Evolutionary conservation across 345 rosid genomes (phyloP).

Genomic region (Populus tremula): DNA sequence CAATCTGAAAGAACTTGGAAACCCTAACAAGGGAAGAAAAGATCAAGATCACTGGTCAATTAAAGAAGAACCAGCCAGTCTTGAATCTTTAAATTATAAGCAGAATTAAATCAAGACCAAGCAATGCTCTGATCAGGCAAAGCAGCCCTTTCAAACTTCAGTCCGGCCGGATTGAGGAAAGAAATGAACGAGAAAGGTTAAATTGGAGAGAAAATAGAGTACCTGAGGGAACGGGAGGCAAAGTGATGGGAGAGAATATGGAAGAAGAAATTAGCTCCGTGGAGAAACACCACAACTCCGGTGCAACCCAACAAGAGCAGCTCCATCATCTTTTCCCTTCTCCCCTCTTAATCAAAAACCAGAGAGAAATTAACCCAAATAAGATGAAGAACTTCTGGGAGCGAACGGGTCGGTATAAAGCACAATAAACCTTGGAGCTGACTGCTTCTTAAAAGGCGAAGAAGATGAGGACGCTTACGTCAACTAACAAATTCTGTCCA

Average conservation of each 20-base stretch:
- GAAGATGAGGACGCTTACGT: too few species aligned
- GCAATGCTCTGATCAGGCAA: background rate
- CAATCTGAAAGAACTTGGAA: too few species aligned
- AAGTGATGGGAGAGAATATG: slow-evolving; percentile 49
- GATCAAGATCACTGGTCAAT: too few species aligned
- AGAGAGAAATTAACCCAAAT: background rate
- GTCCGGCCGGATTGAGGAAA: background rate
- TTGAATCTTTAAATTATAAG: too few species aligned
- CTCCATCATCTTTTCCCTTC: slow-evolving; percentile 40
- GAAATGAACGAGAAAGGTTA: background rate
- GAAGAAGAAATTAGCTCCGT: slow-evolving; percentile 64
- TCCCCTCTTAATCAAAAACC: background rate
- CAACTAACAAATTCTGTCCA: too few species aligned
- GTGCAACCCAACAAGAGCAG: slow-evolving; percentile 52
- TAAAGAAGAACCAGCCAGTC: too few species aligned
- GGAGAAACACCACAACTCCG: slow-evolving; percentile 58
- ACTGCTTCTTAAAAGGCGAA: too few species aligned
- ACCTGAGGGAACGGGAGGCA: slow-evolving; percentile 56
- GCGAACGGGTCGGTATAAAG: too few species aligned
- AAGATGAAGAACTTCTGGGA: too few species aligned
- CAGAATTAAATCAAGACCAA: background rate
- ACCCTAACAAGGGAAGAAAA: too few species aligned
- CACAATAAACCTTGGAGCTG: too few species aligned
- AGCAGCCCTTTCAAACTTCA: background rate
- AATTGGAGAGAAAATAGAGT: background rate